Percentiles rank a stretch among this genome's conserved stretches.
Evolutionary conservation across 2,329 filamentous ascomycete genomes (phyloP).

Genomic region (Colletotrichum sidae): DNA sequence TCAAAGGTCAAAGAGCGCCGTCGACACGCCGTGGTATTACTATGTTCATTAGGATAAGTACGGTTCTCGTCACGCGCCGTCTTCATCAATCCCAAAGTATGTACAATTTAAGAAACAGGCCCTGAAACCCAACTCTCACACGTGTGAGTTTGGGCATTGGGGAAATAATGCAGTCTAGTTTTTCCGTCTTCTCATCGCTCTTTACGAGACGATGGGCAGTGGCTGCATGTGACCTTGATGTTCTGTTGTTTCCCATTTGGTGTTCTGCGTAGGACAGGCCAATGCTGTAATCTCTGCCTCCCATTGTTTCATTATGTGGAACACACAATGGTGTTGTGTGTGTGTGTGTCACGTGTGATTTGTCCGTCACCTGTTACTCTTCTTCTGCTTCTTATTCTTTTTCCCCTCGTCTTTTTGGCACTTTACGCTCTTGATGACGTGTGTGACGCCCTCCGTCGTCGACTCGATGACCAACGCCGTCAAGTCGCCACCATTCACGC

Average conservation of each 20-base stretch:
- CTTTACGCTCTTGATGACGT: conserved; percentile 54
- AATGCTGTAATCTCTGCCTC: too few relatives aligned
- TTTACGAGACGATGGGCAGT: not conserved
- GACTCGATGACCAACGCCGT: conserved; percentile 81
- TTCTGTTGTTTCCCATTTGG: too few relatives aligned
- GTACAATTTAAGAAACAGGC: not conserved
- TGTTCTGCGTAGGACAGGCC: too few relatives aligned
- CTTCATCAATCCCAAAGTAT: conserved; percentile 14
- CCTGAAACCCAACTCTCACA: too few relatives aligned
- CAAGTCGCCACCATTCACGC: conserved; percentile 79
- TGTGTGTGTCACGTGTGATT: conserved; percentile 17
- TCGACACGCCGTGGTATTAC: conserved; percentile 17
- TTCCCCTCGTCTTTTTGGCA: conserved; percentile 45
- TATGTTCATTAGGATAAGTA: conserved; percentile 24
- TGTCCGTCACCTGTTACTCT: conserved; percentile 30
- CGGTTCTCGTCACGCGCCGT: conserved; percentile 6
- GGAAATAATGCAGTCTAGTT: too few relatives aligned
- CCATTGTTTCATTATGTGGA: too few relatives aligned
- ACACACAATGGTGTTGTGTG: too few relatives aligned
- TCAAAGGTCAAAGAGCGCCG: not conserved
- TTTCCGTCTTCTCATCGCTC: not conserved
- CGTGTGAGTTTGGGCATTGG: not conserved
- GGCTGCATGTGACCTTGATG: too few relatives aligned
- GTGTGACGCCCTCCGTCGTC: conserved; percentile 46
- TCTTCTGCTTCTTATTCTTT: conserved; percentile 26